A percentile compares a stretch with the other conserved stretches of the same genome.
Evolutionary conservation across 805 yeast genomes (phyloP).

Genomic region (Schwanniomyces sp.): DNA sequence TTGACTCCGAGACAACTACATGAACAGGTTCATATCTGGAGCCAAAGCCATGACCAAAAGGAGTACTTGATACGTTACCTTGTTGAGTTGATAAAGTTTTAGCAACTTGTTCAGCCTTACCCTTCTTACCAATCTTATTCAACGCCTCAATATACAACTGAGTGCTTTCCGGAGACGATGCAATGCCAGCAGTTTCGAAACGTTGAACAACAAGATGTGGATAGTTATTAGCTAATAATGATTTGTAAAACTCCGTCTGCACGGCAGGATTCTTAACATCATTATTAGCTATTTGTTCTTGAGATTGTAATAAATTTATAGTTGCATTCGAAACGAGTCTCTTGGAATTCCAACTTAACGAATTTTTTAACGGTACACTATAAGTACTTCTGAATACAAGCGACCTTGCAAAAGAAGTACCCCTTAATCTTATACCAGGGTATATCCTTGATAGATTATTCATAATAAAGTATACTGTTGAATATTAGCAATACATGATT

Average conservation of each 20-base stretch:
- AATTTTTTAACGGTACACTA: not conserved
- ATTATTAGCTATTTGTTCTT: conserved; percentile 86
- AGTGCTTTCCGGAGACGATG: conserved; percentile 76
- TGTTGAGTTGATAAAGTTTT: conserved; percentile 28
- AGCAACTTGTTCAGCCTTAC: conserved; percentile 72
- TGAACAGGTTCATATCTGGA: conserved; percentile 82
- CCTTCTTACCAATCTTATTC: conserved; percentile 69
- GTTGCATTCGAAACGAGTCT: conserved; percentile 25
- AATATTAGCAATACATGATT: not conserved
- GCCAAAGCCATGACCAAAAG: conserved; percentile 48
- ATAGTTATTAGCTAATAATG: conserved; percentile 73
- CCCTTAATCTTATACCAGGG: conserved; percentile 1
- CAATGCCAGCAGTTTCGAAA: conserved; percentile 92
- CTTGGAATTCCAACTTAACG: not conserved
- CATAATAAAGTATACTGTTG: conserved; percentile 1
- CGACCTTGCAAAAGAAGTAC: not conserved
- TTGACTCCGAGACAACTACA: conserved; percentile 88
- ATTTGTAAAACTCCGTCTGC: conserved; percentile 83
- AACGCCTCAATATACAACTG: conserved; percentile 79
- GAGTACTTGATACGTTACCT: not conserved
- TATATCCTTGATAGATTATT: conserved; percentile 6
- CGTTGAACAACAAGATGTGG: conserved; percentile 97
- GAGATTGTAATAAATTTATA: conserved; percentile 31
- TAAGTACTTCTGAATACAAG: not conserved
- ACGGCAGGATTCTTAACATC: conserved; percentile 63